Evolutionary conservation across 768 basidiomycete genomes (phyloP).

Genomic region (Guyanaporus albipodus): DNA sequence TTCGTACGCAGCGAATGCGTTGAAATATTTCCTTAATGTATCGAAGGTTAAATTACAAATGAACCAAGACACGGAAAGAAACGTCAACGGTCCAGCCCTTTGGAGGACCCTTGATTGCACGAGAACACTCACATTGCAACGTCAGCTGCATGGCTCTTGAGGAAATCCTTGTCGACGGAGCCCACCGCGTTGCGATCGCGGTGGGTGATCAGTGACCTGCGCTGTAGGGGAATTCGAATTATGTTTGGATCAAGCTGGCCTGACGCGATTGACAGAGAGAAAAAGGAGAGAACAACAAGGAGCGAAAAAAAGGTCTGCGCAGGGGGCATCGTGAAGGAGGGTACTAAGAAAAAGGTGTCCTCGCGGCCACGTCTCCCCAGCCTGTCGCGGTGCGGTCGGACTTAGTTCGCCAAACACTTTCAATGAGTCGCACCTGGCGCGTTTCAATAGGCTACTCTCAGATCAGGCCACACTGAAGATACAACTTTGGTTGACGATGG

Average conservation of each 20-base stretch:
- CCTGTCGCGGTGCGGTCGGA: too few relatives aligned
- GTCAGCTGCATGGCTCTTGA: constrained; percentile 14
- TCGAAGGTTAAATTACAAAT: not conserved
- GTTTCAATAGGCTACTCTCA: too few relatives aligned
- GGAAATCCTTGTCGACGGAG: constrained; percentile 4
- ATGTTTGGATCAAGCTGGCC: not conserved
- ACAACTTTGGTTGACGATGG: constrained; percentile 13
- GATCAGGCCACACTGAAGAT: too few relatives aligned
- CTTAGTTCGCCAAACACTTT: too few relatives aligned
- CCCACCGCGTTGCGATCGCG: not conserved
- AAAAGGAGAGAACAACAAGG: constrained; percentile 16
- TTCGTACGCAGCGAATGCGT: constrained; percentile 41
- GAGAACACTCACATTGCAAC: constrained; percentile 18
- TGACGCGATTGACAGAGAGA: constrained; percentile 3
- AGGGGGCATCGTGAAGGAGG: constrained; percentile 19
- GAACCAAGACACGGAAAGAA: not conserved
- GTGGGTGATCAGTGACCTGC: constrained; percentile 13
- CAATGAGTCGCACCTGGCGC: too few relatives aligned
- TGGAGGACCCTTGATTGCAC: too few relatives aligned
- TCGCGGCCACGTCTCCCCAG: not conserved
- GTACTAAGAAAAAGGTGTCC: not conserved
- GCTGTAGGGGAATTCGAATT: constrained; percentile 24
- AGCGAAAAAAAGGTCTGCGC: constrained; percentile 9
- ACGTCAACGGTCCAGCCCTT: too few relatives aligned
- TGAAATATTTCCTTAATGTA: constrained; percentile 38